Conservation (phyloP, 148 eudicot species). For the Rheum nobile region DNA sequence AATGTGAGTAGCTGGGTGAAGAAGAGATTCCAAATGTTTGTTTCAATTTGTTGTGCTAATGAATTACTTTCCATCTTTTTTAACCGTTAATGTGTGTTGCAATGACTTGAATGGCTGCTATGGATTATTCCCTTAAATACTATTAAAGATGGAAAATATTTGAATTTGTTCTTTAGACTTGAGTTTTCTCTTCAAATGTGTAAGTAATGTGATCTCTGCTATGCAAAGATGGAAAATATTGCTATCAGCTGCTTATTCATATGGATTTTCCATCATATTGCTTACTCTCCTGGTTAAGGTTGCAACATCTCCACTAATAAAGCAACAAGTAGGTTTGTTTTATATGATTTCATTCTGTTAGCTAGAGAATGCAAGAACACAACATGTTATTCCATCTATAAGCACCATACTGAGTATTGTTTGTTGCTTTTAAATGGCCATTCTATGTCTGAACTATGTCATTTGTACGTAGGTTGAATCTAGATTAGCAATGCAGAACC, state of each 20-base stretch:
- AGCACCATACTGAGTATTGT: not conserved
- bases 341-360: not conserved
- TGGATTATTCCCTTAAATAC: no score
- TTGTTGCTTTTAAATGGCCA: not conserved
- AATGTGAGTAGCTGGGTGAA: no score
- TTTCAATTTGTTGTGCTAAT: no score
- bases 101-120: no score
- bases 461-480: constrained; percentile 69
- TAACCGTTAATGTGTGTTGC: no score
- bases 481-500: constrained; percentile 96
- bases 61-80: no score
- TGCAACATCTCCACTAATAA: constrained; percentile 55
- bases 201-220: no score
- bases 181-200: no score
- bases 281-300: constrained; percentile 53
- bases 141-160: no score
- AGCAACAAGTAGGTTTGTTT: constrained; percentile 45
- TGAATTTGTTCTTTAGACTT: no score
- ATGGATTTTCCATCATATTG: constrained; percentile 70
- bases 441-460: constrained; percentile 9
- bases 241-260: constrained; percentile 45
- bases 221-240: no score
- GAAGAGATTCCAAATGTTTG: no score
- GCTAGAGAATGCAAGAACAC: not conserved
- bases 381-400: not conserved